phyloP scores from a whole-genome alignment of 495 filamentous ascomycete species.

The Penicillium waksmanii region DNA sequence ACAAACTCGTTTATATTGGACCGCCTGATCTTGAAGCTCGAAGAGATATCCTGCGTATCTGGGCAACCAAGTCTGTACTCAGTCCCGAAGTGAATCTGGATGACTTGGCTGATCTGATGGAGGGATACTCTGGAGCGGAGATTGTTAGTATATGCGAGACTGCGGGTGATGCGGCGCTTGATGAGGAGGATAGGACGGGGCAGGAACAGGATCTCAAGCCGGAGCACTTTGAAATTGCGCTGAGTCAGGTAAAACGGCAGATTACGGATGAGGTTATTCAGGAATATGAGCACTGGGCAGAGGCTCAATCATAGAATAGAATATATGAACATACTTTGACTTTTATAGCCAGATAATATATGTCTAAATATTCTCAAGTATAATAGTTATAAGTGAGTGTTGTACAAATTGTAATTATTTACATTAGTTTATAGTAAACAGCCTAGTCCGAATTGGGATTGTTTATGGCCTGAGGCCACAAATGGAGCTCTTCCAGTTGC shows the following conservation, averaged over 20 bases:
- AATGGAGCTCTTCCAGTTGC: too few relatives aligned
- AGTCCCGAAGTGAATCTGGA: slow-evolving; percentile 68
- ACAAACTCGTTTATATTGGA: slow-evolving; percentile 87
- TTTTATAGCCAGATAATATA: not conserved
- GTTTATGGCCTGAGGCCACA: too few relatives aligned
- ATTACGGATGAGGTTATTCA: slow-evolving; percentile 68
- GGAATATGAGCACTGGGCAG: slow-evolving; percentile 69
- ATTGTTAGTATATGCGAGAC: slow-evolving; percentile 78
- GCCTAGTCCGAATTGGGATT: too few relatives aligned
- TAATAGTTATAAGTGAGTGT: too few relatives aligned
- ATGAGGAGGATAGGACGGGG: slow-evolving; percentile 53
- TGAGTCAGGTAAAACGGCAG: slow-evolving; percentile 63
- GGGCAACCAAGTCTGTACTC: slow-evolving; percentile 61
- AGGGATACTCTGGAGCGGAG: slow-evolving; percentile 89
- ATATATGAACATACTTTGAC: not conserved
- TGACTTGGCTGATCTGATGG: slow-evolving; percentile 67
- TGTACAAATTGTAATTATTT: too few relatives aligned
- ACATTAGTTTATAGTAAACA: too few relatives aligned
- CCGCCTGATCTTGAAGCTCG: slow-evolving; percentile 78
- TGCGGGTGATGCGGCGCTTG: slow-evolving; percentile 62
- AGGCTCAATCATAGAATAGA: slow-evolving; percentile 29
- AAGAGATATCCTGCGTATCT: slow-evolving; percentile 74
- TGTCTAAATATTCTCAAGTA: not conserved
- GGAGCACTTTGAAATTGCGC: slow-evolving; percentile 67
- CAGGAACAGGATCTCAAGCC: slow-evolving; percentile 55